Conservation (phyloP, 805 yeast genomes). For the Yarrowia divulgata region DNA sequence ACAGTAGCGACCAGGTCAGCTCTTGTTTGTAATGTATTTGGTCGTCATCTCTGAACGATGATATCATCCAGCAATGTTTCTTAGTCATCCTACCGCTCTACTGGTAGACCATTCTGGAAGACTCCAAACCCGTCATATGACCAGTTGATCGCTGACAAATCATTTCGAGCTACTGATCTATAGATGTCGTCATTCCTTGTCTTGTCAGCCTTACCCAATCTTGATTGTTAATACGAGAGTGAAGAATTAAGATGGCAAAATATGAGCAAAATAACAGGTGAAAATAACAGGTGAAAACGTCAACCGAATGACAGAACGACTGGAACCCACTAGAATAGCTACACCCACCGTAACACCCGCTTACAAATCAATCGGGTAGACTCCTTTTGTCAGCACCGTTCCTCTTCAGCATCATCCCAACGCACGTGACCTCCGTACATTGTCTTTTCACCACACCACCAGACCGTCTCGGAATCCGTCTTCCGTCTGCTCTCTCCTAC, state of each 20-base stretch:
- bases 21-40: too few species aligned
- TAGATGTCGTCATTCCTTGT: not conserved
- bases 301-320: not conserved
- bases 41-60: too few species aligned
- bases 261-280: too few species aligned
- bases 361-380: not conserved
- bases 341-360: not conserved
- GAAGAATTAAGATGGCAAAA: too few species aligned
- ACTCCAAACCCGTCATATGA: not conserved
- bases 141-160: not conserved
- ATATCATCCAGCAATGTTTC: too few species aligned
- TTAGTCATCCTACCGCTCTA: too few species aligned
- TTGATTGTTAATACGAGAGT: not conserved
- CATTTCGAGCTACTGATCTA: not conserved
- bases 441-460: constrained; percentile 5
- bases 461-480: not conserved
- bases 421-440: constrained; percentile 1
- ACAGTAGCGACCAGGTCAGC: not conserved
- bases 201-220: not conserved
- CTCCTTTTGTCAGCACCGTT: too few species aligned
- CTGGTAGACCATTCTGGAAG: too few species aligned
- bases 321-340: not conserved
- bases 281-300: too few species aligned
- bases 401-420: not conserved
- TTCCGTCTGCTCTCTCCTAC: not conserved